These are phyloP conservation scores for Asterochloris erici DNA, from an alignment of 139 green algal species.

Conservation along the genomic window DNA sequence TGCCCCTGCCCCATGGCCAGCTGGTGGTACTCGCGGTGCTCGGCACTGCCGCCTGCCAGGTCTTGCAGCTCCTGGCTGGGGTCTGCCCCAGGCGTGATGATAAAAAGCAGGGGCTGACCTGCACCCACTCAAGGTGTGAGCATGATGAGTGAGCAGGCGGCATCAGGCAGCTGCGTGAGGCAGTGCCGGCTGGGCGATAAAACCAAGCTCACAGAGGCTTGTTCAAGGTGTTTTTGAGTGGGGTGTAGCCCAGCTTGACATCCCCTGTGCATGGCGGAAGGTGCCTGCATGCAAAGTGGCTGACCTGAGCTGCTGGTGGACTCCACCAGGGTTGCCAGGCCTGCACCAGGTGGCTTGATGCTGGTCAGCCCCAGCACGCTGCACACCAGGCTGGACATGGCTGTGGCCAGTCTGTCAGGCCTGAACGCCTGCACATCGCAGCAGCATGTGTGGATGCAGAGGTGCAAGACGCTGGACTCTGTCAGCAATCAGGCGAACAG, in stretches of 20 bases:
- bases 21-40: slow-evolving; percentile 50
- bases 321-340: too few relatives aligned
- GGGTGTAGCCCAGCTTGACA: too few relatives aligned
- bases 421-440: slow-evolving; percentile 30
- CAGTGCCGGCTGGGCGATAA: too few relatives aligned
- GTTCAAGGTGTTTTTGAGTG: too few relatives aligned
- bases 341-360: slow-evolving; percentile 7
- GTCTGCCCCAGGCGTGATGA: slow-evolving; percentile 70
- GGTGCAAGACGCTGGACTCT: not conserved
- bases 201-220: too few relatives aligned
- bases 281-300: too few relatives aligned
- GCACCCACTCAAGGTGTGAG: not conserved
- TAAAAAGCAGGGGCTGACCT: slow-evolving; percentile 67
- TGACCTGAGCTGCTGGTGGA: too few relatives aligned
- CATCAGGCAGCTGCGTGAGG: too few relatives aligned
- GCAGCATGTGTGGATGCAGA: too few relatives aligned
- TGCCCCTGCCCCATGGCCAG: slow-evolving; percentile 86
- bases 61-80: slow-evolving; percentile 73
- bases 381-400: slow-evolving; percentile 51
- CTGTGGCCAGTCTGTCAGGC: slow-evolving; percentile 48
- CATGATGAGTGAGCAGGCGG: too few relatives aligned
- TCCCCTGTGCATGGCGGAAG: too few relatives aligned
- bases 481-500: too few relatives aligned
- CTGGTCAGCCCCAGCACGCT: slow-evolving; percentile 29
- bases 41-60: slow-evolving; percentile 41